These are phyloP conservation scores for Colletotrichum neosansevieriae DNA, from an alignment of 2,329 filamentous ascomycete genomes.

Conservation along the genomic window DNA sequence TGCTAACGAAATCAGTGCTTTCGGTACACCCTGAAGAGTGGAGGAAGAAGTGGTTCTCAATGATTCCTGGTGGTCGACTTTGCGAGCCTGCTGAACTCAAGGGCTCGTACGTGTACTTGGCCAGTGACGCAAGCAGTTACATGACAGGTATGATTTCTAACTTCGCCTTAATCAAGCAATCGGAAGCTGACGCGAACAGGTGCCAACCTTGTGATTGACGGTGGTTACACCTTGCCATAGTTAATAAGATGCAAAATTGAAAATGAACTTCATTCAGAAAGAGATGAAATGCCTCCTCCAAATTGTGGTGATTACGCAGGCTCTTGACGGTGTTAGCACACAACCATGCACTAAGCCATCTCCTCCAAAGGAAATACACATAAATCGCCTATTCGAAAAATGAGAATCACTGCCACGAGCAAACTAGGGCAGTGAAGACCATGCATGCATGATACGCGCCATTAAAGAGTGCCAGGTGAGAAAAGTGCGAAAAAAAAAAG, in stretches of 20 bases:
- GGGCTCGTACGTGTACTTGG: slow-evolving; percentile 68
- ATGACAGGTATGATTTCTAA: slow-evolving; percentile 49
- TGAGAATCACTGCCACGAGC: no score
- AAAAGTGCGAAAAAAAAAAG: neutral
- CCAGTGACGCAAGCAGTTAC: slow-evolving; percentile 54
- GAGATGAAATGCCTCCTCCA: neutral
- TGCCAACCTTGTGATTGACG: slow-evolving; percentile 65
- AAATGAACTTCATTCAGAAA: neutral
- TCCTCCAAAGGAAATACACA: no score
- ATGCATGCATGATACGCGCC: neutral
- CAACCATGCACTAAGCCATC: no score
- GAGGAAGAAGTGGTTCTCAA: slow-evolving; percentile 40
- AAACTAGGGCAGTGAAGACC: no score
- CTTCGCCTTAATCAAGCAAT: slow-evolving; percentile 22
- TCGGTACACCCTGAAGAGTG: slow-evolving; percentile 70
- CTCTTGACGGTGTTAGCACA: no score
- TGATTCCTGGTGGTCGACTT: slow-evolving; percentile 34
- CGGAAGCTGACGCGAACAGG: slow-evolving; percentile 24
- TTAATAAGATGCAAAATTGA: neutral
- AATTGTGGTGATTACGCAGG: neutral
- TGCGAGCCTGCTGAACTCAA: slow-evolving; percentile 50
- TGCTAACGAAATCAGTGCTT: slow-evolving; percentile 23
- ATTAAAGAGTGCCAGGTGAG: no score
- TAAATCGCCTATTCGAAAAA: no score
- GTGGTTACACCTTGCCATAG: slow-evolving; percentile 67